Evolutionary conservation across 148 eudicot species (phyloP).

Genomic region (Silene conica): DNA sequence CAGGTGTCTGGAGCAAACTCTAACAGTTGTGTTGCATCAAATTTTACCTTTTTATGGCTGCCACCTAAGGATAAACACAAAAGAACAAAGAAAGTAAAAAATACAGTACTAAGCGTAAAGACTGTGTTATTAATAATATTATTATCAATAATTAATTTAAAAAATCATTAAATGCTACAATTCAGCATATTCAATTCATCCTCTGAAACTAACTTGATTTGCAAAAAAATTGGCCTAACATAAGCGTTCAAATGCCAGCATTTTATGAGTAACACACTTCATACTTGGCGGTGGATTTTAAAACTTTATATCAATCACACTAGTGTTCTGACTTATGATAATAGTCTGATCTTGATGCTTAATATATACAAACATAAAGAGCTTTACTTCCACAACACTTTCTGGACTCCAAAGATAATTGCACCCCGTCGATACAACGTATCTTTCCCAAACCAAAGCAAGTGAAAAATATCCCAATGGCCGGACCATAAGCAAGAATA

Average conservation of each 20-base stretch:
- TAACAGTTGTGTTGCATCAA: constrained; percentile 17
- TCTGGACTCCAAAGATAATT: not conserved
- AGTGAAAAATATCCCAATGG: not conserved
- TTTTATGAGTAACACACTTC: not conserved
- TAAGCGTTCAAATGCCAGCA: not conserved
- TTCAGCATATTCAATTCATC: too few species aligned
- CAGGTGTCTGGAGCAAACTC: constrained; percentile 22
- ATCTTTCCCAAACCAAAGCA: not conserved
- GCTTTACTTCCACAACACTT: not conserved
- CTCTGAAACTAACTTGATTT: not conserved
- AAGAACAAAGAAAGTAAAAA: constrained; percentile 17
- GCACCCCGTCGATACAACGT: too few species aligned
- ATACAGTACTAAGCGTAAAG: not conserved
- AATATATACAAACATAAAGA: too few species aligned
- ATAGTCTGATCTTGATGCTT: not conserved
- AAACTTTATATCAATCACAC: not conserved
- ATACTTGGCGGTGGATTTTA: not conserved
- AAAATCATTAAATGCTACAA: too few species aligned
- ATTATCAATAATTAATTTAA: too few species aligned
- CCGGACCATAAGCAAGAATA: not conserved
- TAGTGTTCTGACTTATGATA: not conserved
- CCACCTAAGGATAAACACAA: constrained; percentile 24
- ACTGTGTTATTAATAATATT: not conserved
- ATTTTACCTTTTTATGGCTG: constrained; percentile 22
- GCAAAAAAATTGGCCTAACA: not conserved